Evolutionary conservation across 2,329 filamentous ascomycete species (phyloP), one percentile per base, ranked within the genome.

Genomic region (Ascosphaera apis): DNA sequence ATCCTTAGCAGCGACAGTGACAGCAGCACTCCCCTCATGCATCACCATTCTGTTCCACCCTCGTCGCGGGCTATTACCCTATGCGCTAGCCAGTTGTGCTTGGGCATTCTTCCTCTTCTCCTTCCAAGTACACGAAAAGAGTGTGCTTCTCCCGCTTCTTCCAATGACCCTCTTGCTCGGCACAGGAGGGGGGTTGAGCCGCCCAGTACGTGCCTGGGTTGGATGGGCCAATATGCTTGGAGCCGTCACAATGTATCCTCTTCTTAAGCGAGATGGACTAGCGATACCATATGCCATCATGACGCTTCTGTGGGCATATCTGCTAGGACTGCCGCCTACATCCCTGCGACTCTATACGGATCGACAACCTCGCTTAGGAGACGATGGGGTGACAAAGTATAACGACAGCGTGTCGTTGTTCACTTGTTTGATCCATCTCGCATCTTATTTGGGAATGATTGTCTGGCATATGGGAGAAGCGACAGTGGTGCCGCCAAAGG

Each of bases 21-120:
- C 65, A 1, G 71, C 82, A 2, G 91, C 93, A 39, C 53, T 78
- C 1, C 74, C 82, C 0, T 76, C 86, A 0, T 92, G 83, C 48
- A 45, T 76, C 3, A 65, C 92, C 35, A 65, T 95, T 18, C 79
- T 92, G 51, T 52, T 82, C 37, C 73, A 73, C 35, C 88, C 88
- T 0, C 69, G 70, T 34, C 84, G 76, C 46, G 69, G 75, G 31
- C 63, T 88, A 3, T 58, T 95, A 11, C 83, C 83, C 1, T 66
- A 80, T 25, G 80, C 80, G 0, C 70, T 95, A 39, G 76, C 84
- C 1, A 67, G 78, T 1, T 83, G 80, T 0, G 79, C 84, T 2
- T 98, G 88, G 88, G 86, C 78, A 0, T 98, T 98, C 62, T 98
- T 95, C 53, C 63, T 98, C 12, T 95, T 91, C 59, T 91, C 82